phyloP scores from a whole-genome alignment of 768 basidiomycete species.

The Roridomyces roridus region DNA sequence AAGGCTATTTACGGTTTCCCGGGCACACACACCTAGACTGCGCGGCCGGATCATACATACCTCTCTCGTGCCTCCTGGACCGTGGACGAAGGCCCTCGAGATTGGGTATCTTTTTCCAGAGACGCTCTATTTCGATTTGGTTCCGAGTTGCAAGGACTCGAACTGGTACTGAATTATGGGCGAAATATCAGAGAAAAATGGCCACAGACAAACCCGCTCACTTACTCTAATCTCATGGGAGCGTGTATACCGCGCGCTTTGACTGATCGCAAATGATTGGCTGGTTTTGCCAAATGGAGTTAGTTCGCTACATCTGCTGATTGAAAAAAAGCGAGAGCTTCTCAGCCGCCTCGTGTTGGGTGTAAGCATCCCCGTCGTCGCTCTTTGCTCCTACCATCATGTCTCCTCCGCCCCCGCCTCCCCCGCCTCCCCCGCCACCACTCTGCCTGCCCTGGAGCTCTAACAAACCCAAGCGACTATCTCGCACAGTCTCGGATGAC shows the following conservation, averaged over 20 bases:
- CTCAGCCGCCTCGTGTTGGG: constrained; percentile 10
- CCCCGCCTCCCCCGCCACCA: constrained; percentile 57
- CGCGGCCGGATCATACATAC: constrained; percentile 16
- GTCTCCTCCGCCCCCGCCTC: constrained; percentile 53
- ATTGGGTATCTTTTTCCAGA: constrained; percentile 14
- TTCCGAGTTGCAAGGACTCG: constrained; percentile 9
- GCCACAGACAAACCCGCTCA: not conserved
- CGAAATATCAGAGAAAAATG: constrained; percentile 4
- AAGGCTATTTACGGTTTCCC: not conserved
- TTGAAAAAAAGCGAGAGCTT: constrained; percentile 1
- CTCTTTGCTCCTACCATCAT: constrained; percentile 40
- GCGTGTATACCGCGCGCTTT: not conserved
- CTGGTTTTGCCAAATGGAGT: too few species aligned
- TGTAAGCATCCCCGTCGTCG: constrained; percentile 11
- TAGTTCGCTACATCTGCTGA: constrained; percentile 3
- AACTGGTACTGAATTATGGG: not conserved
- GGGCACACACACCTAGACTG: constrained; percentile 9
- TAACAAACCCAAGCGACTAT: constrained; percentile 54
- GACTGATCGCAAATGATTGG: not conserved
- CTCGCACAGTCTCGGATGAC: constrained; percentile 48
- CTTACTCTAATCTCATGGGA: not conserved
- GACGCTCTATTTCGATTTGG: too few species aligned
- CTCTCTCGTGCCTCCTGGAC: not conserved
- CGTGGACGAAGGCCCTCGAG: too few species aligned
- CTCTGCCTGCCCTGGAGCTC: constrained; percentile 66